A percentile compares a stretch with the other conserved stretches of the same genome.
Conservation (phyloP, 257 asterid species). For the Thymus quinquecostatus region DNA sequence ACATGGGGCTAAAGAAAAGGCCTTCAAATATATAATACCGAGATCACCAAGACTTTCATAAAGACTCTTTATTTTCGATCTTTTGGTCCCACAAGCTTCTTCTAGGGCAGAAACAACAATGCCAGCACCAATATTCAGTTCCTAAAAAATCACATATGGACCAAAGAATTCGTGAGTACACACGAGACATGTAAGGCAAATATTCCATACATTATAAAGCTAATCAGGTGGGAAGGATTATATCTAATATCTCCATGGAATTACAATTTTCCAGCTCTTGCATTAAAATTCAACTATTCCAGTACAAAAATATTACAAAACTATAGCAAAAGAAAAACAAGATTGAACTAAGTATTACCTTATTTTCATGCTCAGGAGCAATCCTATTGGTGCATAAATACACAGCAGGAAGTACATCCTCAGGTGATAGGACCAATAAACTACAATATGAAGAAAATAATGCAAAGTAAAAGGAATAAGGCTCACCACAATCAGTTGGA, state of each 20-base stretch:
- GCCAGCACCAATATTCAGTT: constrained; percentile 83
- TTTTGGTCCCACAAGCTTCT: constrained; percentile 82
- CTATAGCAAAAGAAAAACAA: constrained; percentile 24
- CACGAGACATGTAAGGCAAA: constrained; percentile 12
- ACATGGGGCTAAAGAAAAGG: no score
- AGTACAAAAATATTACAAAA: constrained; percentile 17
- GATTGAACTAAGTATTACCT: constrained; percentile 43
- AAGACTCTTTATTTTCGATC: constrained; percentile 66
- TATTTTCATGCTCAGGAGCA: constrained; percentile 92
- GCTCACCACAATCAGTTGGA: constrained; percentile 15
- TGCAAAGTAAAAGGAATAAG: constrained; percentile 28
- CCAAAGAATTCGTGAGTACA: constrained; percentile 11
- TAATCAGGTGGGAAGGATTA: not conserved
- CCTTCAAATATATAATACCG: constrained; percentile 44
- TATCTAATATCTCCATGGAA: constrained; percentile 13
- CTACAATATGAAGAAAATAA: constrained; percentile 47
- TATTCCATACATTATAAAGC: constrained; percentile 7
- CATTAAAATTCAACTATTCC: constrained; percentile 3
- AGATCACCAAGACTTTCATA: constrained; percentile 82
- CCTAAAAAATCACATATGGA: constrained; percentile 53
- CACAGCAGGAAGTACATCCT: constrained; percentile 84
- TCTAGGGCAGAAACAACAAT: constrained; percentile 75
- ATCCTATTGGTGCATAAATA: constrained; percentile 89
- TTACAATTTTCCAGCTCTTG: constrained; percentile 21
- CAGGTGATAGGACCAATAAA: constrained; percentile 85